Percentiles rank a stretch among this genome's conserved stretches.
Conservation (phyloP, 2,329 filamentous ascomycete genomes). For the Ascochyta viciae-villosae region DNA sequence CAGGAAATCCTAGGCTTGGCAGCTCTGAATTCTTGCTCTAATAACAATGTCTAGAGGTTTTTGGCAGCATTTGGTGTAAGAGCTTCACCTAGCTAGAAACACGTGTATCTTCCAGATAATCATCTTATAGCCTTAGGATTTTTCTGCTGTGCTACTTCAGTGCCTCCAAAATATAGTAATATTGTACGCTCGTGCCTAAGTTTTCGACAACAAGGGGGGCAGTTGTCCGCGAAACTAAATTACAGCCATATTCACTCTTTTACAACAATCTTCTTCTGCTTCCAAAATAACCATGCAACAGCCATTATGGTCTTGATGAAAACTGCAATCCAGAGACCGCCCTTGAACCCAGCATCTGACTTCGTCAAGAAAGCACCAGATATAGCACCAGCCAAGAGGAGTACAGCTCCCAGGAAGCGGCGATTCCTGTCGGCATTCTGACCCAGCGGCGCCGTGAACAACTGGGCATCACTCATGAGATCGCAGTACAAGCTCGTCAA, state of each 20-base stretch:
- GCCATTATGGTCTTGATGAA: slow-evolving; percentile 10
- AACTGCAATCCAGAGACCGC: slow-evolving; percentile 23
- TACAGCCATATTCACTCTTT: not conserved
- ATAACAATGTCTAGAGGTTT: no score
- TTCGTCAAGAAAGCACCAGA: slow-evolving; percentile 59
- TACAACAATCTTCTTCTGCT: slow-evolving; percentile 2
- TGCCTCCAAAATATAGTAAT: no score
- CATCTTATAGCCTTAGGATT: no score
- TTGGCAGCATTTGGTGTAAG: no score
- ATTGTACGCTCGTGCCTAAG: no score
- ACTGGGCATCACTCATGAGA: slow-evolving; percentile 58
- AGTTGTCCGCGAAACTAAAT: not conserved
- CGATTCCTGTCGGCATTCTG: slow-evolving; percentile 60
- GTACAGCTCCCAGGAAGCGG: slow-evolving; percentile 54
- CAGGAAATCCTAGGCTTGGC: no score
- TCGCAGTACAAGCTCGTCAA: slow-evolving; percentile 64
- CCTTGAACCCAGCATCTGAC: slow-evolving; percentile 23
- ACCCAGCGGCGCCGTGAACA: slow-evolving; percentile 51
- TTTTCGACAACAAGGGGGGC: not conserved
- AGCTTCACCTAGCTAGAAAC: no score
- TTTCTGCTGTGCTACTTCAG: no score
- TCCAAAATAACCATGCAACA: slow-evolving; percentile 16
- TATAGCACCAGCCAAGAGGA: slow-evolving; percentile 58
- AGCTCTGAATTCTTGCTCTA: no score
- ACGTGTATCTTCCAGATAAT: no score